These are phyloP conservation scores for Coelastrella sp. DNA, from an alignment of 139 green algal species.

Conservation along the genomic window DNA sequence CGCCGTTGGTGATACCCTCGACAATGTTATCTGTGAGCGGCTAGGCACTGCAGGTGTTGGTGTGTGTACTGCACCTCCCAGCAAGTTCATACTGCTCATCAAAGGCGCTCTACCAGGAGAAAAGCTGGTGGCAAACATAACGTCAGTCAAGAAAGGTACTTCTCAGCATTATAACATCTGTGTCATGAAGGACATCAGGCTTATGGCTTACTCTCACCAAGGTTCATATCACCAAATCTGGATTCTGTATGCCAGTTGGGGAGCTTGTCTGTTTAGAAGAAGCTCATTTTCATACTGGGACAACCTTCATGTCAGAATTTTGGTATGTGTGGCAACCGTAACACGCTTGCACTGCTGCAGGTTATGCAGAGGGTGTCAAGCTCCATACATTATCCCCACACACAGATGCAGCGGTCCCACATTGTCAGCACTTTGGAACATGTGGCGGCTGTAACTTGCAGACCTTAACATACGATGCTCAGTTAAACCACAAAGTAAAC, in stretches of 20 bases:
- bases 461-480: conserved; percentile 76
- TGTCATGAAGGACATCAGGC: too few relatives aligned
- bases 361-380: conserved; percentile 68
- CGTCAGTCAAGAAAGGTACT: not conserved
- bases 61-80: not conserved
- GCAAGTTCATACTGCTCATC: conserved; percentile 34
- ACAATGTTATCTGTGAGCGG: conserved; percentile 8
- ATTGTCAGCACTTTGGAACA: conserved; percentile 74
- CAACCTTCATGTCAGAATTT: not conserved
- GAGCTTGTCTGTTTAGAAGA: not conserved
- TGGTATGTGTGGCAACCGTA: not conserved
- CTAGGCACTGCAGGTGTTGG: conserved; percentile 17
- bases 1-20: not conserved
- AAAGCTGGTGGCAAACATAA: not conserved
- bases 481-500: conserved; percentile 80
- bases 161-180: not conserved
- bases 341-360: not conserved
- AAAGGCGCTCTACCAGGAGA: conserved; percentile 27
- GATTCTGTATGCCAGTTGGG: not conserved
- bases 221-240: too few relatives aligned
- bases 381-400: conserved; percentile 58
- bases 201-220: too few relatives aligned
- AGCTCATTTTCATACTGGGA: not conserved
- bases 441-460: conserved; percentile 92
- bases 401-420: conserved; percentile 53